A percentile compares a stretch with the other conserved stretches of the same genome.
phyloP scores from a whole-genome alignment of 495 filamentous ascomycete species.

The Mytilinidion resinicola region DNA sequence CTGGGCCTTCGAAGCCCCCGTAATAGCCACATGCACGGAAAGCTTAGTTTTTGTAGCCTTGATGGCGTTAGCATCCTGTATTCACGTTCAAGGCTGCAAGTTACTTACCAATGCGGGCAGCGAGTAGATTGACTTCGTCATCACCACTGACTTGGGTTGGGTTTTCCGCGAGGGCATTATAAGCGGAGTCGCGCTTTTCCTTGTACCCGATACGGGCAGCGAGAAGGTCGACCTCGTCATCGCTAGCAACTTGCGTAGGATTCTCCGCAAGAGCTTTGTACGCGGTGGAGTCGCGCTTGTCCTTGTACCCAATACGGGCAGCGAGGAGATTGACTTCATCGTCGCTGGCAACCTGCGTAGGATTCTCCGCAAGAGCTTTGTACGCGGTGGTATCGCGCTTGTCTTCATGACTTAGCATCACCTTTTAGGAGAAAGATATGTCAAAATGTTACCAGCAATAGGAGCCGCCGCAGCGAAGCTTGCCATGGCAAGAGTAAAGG shows the following conservation, averaged over 20 bases:
- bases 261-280: constrained; percentile 3
- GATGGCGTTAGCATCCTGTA: too few relatives aligned
- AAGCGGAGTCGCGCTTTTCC: not conserved
- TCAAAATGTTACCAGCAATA: not conserved
- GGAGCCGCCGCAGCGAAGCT: not conserved
- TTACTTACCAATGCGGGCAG: constrained; percentile 1
- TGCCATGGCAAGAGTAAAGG: not conserved
- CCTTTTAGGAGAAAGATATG: too few relatives aligned
- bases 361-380: not conserved
- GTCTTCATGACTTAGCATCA: not conserved
- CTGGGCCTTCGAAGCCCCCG: too few relatives aligned
- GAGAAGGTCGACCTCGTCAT: not conserved
- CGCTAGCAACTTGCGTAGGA: not conserved
- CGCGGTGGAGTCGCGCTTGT: not conserved
- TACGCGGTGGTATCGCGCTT: constrained; percentile 1
- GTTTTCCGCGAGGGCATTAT: not conserved
- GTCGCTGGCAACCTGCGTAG: not conserved
- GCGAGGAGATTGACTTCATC: not conserved
- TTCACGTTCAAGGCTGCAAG: too few relatives aligned
- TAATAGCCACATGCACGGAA: too few relatives aligned
- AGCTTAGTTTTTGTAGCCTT: constrained; percentile 1
- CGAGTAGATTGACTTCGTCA: not conserved
- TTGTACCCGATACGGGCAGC: constrained; percentile 1
- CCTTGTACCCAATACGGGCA: constrained; percentile 4
- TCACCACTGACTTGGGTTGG: not conserved